Percentiles rank a stretch among this genome's conserved stretches.
Evolutionary conservation across 2,329 filamentous ascomycete genomes (phyloP).

Genomic region (Aureobasidium lini): DNA sequence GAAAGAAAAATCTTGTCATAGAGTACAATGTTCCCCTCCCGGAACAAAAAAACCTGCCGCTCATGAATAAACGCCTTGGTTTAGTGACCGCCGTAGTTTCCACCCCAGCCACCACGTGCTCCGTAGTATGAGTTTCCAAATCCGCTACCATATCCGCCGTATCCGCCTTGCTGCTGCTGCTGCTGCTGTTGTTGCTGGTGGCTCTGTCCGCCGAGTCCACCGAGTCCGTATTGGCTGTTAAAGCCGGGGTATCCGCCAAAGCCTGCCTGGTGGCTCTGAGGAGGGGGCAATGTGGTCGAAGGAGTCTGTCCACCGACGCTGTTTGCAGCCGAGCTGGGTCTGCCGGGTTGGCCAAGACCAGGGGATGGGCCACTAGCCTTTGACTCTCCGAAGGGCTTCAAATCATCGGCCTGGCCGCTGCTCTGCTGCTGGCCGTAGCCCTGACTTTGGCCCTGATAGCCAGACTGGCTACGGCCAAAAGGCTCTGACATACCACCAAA

Average conservation of each 20-base stretch:
- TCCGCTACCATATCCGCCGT: constrained; percentile 30
- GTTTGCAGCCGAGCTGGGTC: constrained; percentile 57
- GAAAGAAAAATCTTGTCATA: constrained; percentile 13
- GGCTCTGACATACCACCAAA: constrained; percentile 49
- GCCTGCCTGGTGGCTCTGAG: constrained; percentile 50
- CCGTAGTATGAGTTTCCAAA: constrained; percentile 28
- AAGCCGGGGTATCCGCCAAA: constrained; percentile 49
- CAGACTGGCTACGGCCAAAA: constrained; percentile 51
- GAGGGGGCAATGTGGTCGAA: constrained; percentile 41
- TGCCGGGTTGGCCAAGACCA: constrained; percentile 52
- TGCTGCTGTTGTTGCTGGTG: constrained; percentile 35
- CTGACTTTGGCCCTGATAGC: constrained; percentile 46
- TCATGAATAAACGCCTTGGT: constrained; percentile 13
- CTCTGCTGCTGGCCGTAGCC: constrained; percentile 44
- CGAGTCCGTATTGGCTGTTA: constrained; percentile 43
- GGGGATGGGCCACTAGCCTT: constrained; percentile 53
- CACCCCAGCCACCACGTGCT: constrained; percentile 27
- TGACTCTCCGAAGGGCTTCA: constrained; percentile 51
- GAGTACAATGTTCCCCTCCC: constrained; percentile 10
- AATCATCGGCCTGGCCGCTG: constrained; percentile 21
- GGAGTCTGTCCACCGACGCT: constrained; percentile 42
- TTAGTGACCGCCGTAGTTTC: constrained; percentile 23
- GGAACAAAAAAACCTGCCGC: constrained; percentile 7
- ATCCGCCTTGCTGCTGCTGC: constrained; percentile 35
- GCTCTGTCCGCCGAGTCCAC: constrained; percentile 42